Evolutionary conservation across 2,329 filamentous ascomycete genomes (phyloP).

Genomic region (Pestalotiopsis sp.): DNA sequence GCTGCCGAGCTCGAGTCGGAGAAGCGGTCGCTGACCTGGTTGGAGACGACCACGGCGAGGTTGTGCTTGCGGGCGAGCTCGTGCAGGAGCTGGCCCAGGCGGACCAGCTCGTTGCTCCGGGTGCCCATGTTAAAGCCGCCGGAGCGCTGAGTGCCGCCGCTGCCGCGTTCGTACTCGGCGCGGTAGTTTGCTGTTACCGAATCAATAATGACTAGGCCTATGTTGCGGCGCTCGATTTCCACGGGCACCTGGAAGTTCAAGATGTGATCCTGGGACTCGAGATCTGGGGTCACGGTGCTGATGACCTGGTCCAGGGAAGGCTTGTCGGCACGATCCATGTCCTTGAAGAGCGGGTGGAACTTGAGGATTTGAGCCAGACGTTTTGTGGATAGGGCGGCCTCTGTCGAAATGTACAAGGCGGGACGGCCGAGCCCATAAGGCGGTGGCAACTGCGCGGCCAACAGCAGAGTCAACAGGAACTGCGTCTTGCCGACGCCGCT

Average conservation of each 20-base stretch:
- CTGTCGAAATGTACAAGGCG: constrained; percentile 94
- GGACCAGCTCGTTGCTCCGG: constrained; percentile 75
- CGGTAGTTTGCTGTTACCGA: constrained; percentile 95
- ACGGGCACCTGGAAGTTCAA: constrained; percentile 90
- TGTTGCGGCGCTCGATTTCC: constrained; percentile 71
- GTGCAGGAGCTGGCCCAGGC: constrained; percentile 75
- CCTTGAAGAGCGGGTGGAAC: constrained; percentile 61
- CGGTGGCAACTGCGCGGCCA: constrained; percentile 79
- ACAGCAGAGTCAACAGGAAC: constrained; percentile 81
- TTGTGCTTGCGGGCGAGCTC: constrained; percentile 73
- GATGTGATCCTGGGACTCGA: constrained; percentile 95
- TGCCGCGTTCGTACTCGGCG: constrained; percentile 76
- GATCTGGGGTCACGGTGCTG: constrained; percentile 81
- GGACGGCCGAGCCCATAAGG: constrained; percentile 71
- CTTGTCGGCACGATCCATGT: constrained; percentile 27
- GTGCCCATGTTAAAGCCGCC: constrained; percentile 67
- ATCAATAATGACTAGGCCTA: constrained; percentile 86
- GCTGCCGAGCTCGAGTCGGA: constrained; percentile 9
- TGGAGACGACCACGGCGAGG: constrained; percentile 87
- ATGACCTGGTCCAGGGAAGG: constrained; percentile 77
- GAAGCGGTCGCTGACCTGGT: constrained; percentile 94
- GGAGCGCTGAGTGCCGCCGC: constrained; percentile 33
- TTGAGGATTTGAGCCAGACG: constrained; percentile 80
- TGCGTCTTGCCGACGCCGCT: constrained; percentile 96
- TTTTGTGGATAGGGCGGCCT: constrained; percentile 79